A percentile compares a stretch with the other conserved stretches of the same genome.
phyloP scores from a whole-genome alignment of 305 asterid species.

The Coffea humblotiana region DNA sequence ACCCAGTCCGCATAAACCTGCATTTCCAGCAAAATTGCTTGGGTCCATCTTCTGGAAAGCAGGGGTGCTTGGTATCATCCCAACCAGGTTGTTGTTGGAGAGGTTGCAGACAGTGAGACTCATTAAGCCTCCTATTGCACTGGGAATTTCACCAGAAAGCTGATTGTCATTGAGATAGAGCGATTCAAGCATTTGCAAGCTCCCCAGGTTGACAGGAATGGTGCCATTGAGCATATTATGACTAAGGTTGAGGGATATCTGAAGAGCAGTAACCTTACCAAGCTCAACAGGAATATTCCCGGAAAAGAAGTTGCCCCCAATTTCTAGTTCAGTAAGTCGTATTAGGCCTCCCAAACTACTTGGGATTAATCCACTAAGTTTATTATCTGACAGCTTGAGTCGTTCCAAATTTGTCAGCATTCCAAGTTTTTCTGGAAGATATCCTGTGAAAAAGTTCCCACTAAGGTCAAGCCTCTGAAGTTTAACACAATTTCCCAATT shows the following conservation, averaged over 20 bases:
- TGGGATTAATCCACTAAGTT: conserved; percentile 60
- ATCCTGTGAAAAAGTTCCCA: conserved; percentile 55
- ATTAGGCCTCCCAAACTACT: conserved; percentile 61
- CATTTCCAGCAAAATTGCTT: conserved; percentile 70
- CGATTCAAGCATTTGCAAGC: conserved; percentile 78
- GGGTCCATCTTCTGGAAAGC: conserved; percentile 67
- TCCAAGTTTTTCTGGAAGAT: conserved; percentile 63
- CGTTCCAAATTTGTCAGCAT: conserved; percentile 68
- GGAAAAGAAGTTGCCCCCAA: conserved; percentile 77
- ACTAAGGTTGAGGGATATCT: conserved; percentile 78
- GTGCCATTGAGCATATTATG: conserved; percentile 62
- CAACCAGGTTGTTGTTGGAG: conserved; percentile 70
- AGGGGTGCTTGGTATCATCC: conserved; percentile 65
- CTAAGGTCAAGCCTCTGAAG: conserved; percentile 92
- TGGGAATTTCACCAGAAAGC: conserved; percentile 76
- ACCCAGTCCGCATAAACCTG: conserved; percentile 45
- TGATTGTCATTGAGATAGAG: conserved; percentile 72
- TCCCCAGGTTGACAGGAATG: conserved; percentile 65
- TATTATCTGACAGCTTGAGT: conserved; percentile 71
- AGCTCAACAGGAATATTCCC: conserved; percentile 71
- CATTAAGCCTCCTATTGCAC: conserved; percentile 55
- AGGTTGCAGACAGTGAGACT: conserved; percentile 81
- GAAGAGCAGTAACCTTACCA: conserved; percentile 66
- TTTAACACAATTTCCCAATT: conserved; percentile 66
- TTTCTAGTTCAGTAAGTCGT: conserved; percentile 70